These are phyloP conservation scores for Wickerhamiella vanderwaltii DNA, from an alignment of 805 yeast species.

Conservation along the genomic window DNA sequence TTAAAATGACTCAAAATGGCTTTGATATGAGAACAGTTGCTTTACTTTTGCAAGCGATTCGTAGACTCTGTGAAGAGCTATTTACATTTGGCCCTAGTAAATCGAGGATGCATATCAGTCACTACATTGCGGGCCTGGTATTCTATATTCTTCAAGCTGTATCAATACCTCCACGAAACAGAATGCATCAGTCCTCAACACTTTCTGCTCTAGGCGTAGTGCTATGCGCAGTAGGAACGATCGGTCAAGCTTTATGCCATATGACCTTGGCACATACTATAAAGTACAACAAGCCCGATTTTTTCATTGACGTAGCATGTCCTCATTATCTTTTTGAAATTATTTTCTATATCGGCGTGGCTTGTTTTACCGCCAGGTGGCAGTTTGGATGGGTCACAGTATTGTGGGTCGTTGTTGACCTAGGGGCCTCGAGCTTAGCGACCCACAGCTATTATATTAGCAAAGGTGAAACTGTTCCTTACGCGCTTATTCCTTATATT, in stretches of 20 bases:
- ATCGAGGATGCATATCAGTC: conserved; percentile 44
- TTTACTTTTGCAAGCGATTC: conserved; percentile 33
- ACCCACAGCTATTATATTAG: conserved; percentile 34
- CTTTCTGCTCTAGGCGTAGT: conserved; percentile 13
- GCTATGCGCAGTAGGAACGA: conserved; percentile 29
- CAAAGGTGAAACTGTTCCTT: conserved; percentile 10
- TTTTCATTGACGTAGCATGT: conserved; percentile 36
- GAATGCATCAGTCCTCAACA: neutral
- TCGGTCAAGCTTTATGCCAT: conserved; percentile 41
- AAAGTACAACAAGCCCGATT: conserved; percentile 43
- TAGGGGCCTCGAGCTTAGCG: conserved; percentile 40
- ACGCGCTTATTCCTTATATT: conserved; percentile 15
- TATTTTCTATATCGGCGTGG: conserved; percentile 33
- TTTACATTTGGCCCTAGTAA: conserved; percentile 31
- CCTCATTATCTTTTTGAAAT: conserved; percentile 58
- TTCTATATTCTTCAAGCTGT: conserved; percentile 32
- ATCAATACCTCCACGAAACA: neutral
- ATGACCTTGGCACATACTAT: conserved; percentile 35
- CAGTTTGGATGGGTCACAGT: conserved; percentile 17
- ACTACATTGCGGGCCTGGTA: conserved; percentile 44
- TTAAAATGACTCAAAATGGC: neutral
- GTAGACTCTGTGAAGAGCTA: conserved; percentile 41
- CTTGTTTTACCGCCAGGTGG: conserved; percentile 14
- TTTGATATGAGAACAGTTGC: conserved; percentile 10
- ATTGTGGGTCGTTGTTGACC: conserved; percentile 31